Evolutionary conservation across 2,329 filamentous ascomycete genomes (phyloP).

Genomic region (Nothomitra cinnamomea): DNA sequence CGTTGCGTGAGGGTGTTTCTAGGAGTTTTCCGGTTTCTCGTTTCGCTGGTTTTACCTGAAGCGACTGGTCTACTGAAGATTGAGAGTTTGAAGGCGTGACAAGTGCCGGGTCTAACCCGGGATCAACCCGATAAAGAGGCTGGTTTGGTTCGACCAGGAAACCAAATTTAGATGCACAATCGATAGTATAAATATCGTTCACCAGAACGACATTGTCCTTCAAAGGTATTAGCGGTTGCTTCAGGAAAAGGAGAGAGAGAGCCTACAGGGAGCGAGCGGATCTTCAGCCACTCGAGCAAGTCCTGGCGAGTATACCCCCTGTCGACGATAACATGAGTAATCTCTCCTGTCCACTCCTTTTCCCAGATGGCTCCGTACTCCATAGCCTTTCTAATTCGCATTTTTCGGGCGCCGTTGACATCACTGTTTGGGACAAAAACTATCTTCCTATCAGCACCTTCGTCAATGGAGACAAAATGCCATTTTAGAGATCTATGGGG

Average conservation of each 20-base stretch:
- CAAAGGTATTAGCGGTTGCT: constrained; percentile 2
- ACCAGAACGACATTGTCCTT: constrained; percentile 37
- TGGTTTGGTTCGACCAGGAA: constrained; percentile 41
- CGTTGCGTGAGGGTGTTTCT: constrained; percentile 23
- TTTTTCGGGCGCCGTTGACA: constrained; percentile 44
- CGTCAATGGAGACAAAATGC: background rate
- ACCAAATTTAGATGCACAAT: constrained; percentile 42
- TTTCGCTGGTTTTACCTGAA: constrained; percentile 27
- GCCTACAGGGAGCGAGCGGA: constrained; percentile 30
- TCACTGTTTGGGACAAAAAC: constrained; percentile 72
- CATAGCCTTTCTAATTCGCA: constrained; percentile 57
- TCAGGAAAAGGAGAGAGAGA: background rate
- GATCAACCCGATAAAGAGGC: constrained; percentile 37
- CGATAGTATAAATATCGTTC: constrained; percentile 49
- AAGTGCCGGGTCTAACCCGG: background rate
- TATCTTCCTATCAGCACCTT: constrained; percentile 11
- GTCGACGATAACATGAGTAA: constrained; percentile 73
- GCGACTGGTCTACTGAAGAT: constrained; percentile 18
- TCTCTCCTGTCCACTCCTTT: constrained; percentile 31
- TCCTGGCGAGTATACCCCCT: constrained; percentile 46
- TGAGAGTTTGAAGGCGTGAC: background rate
- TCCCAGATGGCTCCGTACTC: constrained; percentile 63
- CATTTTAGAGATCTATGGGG: background rate
- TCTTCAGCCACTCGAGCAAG: constrained; percentile 38
- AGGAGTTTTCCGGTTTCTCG: constrained; percentile 24